phyloP scores from a whole-genome alignment of 208 protist species.

The Herpetomonas samuelpessoai region DNA sequence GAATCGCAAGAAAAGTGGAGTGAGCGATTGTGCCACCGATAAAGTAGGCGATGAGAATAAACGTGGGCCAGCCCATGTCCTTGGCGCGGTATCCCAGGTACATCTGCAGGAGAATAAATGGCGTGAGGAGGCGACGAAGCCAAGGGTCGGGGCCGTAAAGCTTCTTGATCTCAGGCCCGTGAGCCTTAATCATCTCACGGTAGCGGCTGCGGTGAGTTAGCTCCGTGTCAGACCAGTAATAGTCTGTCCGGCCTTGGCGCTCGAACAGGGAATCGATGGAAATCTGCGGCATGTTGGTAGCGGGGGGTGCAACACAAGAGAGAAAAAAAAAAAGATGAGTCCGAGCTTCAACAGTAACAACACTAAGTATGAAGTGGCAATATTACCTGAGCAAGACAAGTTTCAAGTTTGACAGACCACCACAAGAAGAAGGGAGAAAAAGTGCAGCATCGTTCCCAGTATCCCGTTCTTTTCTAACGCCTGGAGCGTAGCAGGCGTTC shows the following conservation, averaged over 20 bases:
- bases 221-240: conserved; percentile 70
- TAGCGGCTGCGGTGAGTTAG: conserved; percentile 66
- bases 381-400: no score
- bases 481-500: no score
- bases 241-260: conserved; percentile 43
- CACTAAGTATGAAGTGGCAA: no score
- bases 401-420: no score
- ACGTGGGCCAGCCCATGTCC: conserved; percentile 67
- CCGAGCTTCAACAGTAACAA: no score
- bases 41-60: conserved; percentile 68
- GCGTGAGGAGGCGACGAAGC: conserved; percentile 40
- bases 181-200: conserved; percentile 72
- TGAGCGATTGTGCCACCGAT: conserved; percentile 85
- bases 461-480: no score
- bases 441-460: no score
- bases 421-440: no score
- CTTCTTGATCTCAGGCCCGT: conserved; percentile 78
- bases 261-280: conserved; percentile 20
- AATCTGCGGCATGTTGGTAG: conserved; percentile 1
- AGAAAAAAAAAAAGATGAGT: no score
- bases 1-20: conserved; percentile 84
- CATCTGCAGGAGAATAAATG: conserved; percentile 61
- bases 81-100: conserved; percentile 51
- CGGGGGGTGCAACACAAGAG: no score
- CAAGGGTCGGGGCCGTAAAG: conserved; percentile 66